phyloP scores from a whole-genome alignment of 2,329 filamentous ascomycete species.

The Xenoacremonium recifei region DNA sequence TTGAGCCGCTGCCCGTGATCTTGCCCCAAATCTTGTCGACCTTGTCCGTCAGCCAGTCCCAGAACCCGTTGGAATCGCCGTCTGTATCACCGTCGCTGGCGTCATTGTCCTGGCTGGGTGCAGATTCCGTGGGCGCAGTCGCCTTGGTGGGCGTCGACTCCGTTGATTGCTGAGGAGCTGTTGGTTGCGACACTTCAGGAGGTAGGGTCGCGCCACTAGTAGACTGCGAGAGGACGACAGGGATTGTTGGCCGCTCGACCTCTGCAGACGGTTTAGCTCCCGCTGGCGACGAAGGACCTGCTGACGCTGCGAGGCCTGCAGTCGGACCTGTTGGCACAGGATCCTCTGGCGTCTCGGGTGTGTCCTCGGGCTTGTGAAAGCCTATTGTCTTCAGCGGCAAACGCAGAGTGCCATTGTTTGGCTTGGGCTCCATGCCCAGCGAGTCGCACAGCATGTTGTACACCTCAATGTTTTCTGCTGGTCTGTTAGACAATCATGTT shows the following conservation, averaged over 20 bases:
- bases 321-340: conserved; percentile 36
- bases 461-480: conserved; percentile 83
- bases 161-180: conserved; percentile 10
- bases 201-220: conserved; percentile 15
- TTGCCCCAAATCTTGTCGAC: conserved; percentile 46
- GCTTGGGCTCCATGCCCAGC: conserved; percentile 66
- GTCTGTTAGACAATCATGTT: conserved; percentile 27
- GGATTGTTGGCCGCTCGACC: conserved; percentile 7
- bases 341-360: conserved; percentile 51
- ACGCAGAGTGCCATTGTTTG: conserved; percentile 85
- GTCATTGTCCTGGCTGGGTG: conserved; percentile 7
- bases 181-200: neutral
- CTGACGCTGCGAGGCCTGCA: neutral
- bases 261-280: conserved; percentile 5
- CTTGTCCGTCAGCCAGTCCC: conserved; percentile 52
- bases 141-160: conserved; percentile 12
- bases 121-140: neutral
- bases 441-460: conserved; percentile 95
- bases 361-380: conserved; percentile 53
- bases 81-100: conserved; percentile 23
- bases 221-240: conserved; percentile 5
- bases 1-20: conserved; percentile 31
- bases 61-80: conserved; percentile 38
- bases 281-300: neutral
- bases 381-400: conserved; percentile 66